Conservation (phyloP, 2,329 filamentous ascomycete genomes). For the Calonectria pauciramosa region DNA sequence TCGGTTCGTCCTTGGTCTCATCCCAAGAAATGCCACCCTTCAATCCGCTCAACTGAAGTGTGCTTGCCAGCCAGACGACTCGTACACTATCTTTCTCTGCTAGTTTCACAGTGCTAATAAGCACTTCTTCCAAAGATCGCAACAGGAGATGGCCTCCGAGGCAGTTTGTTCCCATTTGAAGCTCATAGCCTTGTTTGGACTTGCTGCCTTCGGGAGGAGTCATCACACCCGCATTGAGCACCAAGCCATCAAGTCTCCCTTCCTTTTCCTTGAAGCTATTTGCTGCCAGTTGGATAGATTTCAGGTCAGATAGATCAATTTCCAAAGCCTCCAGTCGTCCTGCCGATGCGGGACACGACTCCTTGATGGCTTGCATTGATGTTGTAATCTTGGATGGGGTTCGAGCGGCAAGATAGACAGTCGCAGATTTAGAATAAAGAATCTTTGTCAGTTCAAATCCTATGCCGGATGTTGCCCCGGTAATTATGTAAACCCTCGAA, state of each 20-base stretch:
- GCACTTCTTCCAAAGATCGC: constrained; percentile 23
- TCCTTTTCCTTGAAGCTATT: constrained; percentile 20
- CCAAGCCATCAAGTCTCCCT: constrained; percentile 31
- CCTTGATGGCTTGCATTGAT: constrained; percentile 24
- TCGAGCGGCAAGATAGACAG: constrained; percentile 33
- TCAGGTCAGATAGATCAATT: constrained; percentile 34
- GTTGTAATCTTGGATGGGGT: constrained; percentile 27
- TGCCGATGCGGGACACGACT: constrained; percentile 19
- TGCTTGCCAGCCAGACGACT: constrained; percentile 36
- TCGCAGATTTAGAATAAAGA: constrained; percentile 32
- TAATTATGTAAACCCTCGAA: constrained; percentile 36
- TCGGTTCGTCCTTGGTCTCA: constrained; percentile 27
- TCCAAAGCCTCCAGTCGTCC: constrained; percentile 31
- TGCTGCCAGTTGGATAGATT: constrained; percentile 21
- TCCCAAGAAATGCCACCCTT: constrained; percentile 36
- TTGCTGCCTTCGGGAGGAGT: constrained; percentile 34
- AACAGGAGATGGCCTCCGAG: constrained; percentile 34
- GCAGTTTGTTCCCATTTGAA: constrained; percentile 40
- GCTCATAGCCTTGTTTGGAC: constrained; percentile 32
- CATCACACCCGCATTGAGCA: constrained; percentile 39
- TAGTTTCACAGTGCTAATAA: constrained; percentile 14
- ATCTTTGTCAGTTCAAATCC: constrained; percentile 38
- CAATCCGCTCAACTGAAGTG: constrained; percentile 33
- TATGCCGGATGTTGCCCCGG: constrained; percentile 36
- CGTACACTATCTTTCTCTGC: constrained; percentile 27